Evolutionary conservation across 371 early-diverging fungal species (phyloP), one percentile per base, ranked within the genome.

Genomic region (Umbelopsis sp.): DNA sequence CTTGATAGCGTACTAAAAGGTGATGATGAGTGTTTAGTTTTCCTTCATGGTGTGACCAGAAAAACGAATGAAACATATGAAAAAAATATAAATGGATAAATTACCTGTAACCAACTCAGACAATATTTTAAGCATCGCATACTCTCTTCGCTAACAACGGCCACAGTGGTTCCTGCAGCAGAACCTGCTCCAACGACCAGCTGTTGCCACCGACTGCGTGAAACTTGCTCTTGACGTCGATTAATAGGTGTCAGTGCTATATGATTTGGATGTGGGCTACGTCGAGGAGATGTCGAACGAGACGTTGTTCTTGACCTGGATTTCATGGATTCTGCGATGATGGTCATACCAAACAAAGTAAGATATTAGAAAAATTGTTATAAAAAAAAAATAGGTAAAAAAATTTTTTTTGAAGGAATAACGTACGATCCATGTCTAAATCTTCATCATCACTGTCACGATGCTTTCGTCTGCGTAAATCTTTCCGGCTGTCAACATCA

Each of bases 81-180:
- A 25, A n/a, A 65, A 25, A 2, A 24, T 57, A 32, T 29, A 46
- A n/a, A 25, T 14, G 22, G 22, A 45, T 68, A 29, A 29, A 29
- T 68, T 78, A 87, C 87, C 79, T 88, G 86, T 11, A 94, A 80
- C 95, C 95, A 94, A 72, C 86, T 87, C 10, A 93, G 79, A 71
- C 95, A 94, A 73, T 93, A 94, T 51, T 85, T 83, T 25, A 94
- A 76, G 69, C 92, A 85, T 70, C 87, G 87, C 87, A 94, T 87
- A 70, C 90, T 89, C 74, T 94, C 93, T 71, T 93, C 92, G 69
- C 91, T 91, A 20, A 92, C 81, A 4, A 91, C 87, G 44, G 92
- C 90, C 10, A 92, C 92, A 24, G 87, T 89, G 8, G 90, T 88
- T 25, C 89, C 87, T 10, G 90, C 86, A 51, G 91, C 89, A 16